Evolutionary conservation across 257 asterid species (phyloP), one percentile per base, ranked within the genome.

Genomic region (Scutellaria baicalensis): DNA sequence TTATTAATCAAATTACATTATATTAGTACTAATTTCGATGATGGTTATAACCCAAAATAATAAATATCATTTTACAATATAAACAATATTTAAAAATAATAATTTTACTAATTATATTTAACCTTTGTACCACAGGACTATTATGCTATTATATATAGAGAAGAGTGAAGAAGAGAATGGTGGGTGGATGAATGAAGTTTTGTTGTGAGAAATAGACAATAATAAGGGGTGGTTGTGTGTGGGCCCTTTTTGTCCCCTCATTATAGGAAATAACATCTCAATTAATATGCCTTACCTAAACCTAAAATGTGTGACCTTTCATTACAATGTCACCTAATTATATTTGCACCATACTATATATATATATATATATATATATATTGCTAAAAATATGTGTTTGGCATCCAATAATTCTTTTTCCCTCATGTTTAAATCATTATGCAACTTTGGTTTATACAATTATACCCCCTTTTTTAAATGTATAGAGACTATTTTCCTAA

Each of bases 231-330:
- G 45, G 56, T 57, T 31, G 17, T 6, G 54, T 10, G 68, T 44
- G 79, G 60, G 33, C 66, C 68, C 60, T 36, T 52, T 38, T 65
- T 75, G 83, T 71, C 80, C 66, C 71, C 70, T 70, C 59, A 42
- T 69, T 33, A 49, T 50, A 47, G 57, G 70, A 71, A 43, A 42
- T 66, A 42, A 66, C 62, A 10, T 77, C 63, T 20, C 71, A 42
- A 59, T 77, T 58, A 48, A 71, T 58, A 58, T 42, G 7, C 55
- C 74, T 75, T 43, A 49, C 49, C 69, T 18, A 47, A 55, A 38
- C 9, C 55, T 9, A 50, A 75, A 23, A 11, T 38, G 31, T 40
- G 36, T 66, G 38, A 66, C 40, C 3, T 50, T 56, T 59, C 59
- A 11, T 42, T 47, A 61, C 45, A 20, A 52, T 31, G 6, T 2